Evolutionary conservation across 192 early-diverging fungal species (phyloP), one percentile per base, ranked within the genome.

Genomic region (Podila verticillata): DNA sequence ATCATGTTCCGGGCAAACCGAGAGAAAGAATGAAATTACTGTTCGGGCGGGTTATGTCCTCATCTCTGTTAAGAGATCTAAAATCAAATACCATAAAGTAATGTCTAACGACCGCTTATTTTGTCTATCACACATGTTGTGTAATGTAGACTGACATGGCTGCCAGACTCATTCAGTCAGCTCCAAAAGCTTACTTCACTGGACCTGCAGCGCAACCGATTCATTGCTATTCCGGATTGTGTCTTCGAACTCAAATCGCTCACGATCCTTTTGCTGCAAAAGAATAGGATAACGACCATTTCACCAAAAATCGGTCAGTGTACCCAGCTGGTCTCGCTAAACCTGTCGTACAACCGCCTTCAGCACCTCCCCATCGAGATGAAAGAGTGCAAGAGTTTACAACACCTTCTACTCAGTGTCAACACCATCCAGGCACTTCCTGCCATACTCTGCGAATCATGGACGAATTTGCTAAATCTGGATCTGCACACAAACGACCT

Each of bases 401-500:
- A 80, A 39, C 82, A 82, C 62, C 61, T 87, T 1, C 68, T 84
- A 5, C 24, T 87, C 7, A 84, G 82, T 20, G 84, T 84, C 26
- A 87, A 87, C 63, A 31, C 63, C 30, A 65, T 87, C 8, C 35
- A 73, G 32, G 17, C 24, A 0, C 30, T 87, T 34, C 78, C 85
- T 0, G 57, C 62, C 4, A 51, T 59, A 5, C 66, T 87, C 13
- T 87, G 71, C 17, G 61, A 64, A 49, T 61, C 65, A 17, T 80
- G 63, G 74, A 68, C 31, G n/a, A 73, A 35, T 20, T 47, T 87
- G 3, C 61, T 83, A 6, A 87, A 84, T 36, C 58, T 87, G 24
- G 85, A 87, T 66, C 8, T 87, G 20, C 85, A 87, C 35, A 87
- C 85, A 24, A 84, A 84, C 63, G 70, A 82, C 13, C 48, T 87